phyloP scores from a whole-genome alignment of 129 eudicot species.

The Heracleum sosnowskyi region DNA sequence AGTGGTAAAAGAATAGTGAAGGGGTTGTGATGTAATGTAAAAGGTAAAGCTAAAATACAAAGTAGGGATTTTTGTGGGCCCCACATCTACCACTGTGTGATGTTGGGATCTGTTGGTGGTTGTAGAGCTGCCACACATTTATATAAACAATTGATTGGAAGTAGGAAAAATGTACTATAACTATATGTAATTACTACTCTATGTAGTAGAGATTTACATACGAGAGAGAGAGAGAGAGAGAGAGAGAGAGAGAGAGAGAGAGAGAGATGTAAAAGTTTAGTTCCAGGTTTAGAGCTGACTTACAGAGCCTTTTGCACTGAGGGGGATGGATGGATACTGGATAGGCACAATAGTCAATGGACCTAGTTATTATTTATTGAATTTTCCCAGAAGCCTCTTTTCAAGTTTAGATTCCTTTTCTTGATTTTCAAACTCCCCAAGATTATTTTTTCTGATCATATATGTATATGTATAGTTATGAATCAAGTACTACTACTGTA shows the following conservation, averaged over 20 bases:
- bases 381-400: neutral
- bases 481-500: neutral
- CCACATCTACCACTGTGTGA: constrained; percentile 8
- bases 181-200: no score
- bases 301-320: constrained; percentile 20
- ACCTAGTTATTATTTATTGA: neutral
- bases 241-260: neutral
- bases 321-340: constrained; percentile 10
- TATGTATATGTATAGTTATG: neutral
- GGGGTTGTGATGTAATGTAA: constrained; percentile 5
- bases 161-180: neutral
- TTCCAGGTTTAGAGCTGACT: constrained; percentile 35
- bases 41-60: constrained; percentile 41
- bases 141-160: neutral
- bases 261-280: neutral
- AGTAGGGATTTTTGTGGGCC: constrained; percentile 43
- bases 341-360: constrained; percentile 11
- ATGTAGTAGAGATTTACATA: neutral
- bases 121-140: neutral
- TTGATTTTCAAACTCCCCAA: neutral
- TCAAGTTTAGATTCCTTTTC: constrained; percentile 9
- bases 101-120: constrained; percentile 12
- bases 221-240: neutral
- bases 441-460: neutral
- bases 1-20: constrained; percentile 15